A percentile compares a stretch with the other conserved stretches of the same genome.
Conservation (phyloP, 129 eudicot species). For the Deinandra increscens region DNA sequence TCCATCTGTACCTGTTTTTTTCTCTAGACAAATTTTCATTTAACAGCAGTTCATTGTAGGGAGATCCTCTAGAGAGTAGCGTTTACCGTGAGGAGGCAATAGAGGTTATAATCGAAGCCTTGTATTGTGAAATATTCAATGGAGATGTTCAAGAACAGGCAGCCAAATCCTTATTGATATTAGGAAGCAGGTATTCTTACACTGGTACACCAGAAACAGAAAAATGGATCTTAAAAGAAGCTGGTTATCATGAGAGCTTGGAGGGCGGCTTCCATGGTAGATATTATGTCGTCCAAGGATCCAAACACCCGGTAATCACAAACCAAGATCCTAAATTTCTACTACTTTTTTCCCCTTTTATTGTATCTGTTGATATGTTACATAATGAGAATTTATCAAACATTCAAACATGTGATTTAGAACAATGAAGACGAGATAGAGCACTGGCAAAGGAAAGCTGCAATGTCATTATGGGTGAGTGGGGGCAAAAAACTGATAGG, state of each 20-base stretch:
- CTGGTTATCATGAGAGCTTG: slow-evolving; percentile 47
- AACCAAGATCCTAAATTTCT: slow-evolving; percentile 1
- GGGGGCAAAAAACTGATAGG: slow-evolving; percentile 47
- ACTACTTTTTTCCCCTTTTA: neutral
- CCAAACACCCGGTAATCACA: slow-evolving; percentile 39
- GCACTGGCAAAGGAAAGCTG: slow-evolving; percentile 66
- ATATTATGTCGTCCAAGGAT: slow-evolving; percentile 32
- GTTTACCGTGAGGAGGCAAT: slow-evolving; percentile 75
- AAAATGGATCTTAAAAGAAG: slow-evolving; percentile 64
- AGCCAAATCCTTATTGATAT: slow-evolving; percentile 56
- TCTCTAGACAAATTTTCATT: slow-evolving; percentile 24
- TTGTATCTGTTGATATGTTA: neutral
- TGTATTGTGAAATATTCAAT: slow-evolving; percentile 41
- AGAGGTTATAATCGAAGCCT: slow-evolving; percentile 54
- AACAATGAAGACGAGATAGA: slow-evolving; percentile 49
- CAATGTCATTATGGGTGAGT: slow-evolving; percentile 46
- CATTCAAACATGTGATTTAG: slow-evolving; percentile 30
- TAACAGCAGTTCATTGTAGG: slow-evolving; percentile 52
- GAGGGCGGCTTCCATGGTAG: slow-evolving; percentile 39
- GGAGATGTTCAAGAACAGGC: slow-evolving; percentile 56
- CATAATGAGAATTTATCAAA: neutral
- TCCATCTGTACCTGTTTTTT: slow-evolving; percentile 5
- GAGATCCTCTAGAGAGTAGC: slow-evolving; percentile 66
- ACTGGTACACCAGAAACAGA: slow-evolving; percentile 53
- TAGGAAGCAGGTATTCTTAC: slow-evolving; percentile 70